Evolutionary conservation across 192 early-diverging fungal genomes (phyloP).

Genomic region (Podila clonocystis): DNA sequence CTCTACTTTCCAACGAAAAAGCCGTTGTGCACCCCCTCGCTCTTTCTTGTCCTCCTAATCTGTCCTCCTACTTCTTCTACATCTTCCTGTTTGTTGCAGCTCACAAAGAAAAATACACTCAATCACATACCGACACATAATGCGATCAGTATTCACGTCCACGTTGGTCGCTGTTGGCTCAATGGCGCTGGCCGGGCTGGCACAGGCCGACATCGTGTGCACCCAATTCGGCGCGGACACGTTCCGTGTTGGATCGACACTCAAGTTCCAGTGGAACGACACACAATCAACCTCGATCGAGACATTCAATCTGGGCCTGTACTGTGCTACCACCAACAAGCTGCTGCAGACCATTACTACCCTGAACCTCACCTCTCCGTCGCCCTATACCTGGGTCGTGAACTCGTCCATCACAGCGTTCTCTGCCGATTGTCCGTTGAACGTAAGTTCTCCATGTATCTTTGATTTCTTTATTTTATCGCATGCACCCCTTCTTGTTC

Average conservation of each 20-base stretch:
- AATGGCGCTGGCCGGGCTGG: background rate
- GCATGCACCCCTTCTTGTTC: background rate
- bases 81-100: background rate
- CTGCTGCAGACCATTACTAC: conserved; percentile 23
- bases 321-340: conserved; percentile 17
- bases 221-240: conserved; percentile 20
- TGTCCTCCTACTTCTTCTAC: no score
- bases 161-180: background rate
- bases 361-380: conserved; percentile 10
- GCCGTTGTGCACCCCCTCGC: background rate
- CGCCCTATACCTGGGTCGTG: conserved; percentile 24
- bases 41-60: background rate
- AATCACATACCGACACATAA: background rate
- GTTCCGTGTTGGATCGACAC: conserved; percentile 11
- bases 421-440: background rate
- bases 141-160: background rate
- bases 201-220: conserved; percentile 19
- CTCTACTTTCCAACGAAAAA: background rate
- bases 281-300: conserved; percentile 8
- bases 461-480: no score
- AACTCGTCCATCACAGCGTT: conserved; percentile 13
- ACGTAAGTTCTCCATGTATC: no score
- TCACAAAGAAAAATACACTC: background rate
- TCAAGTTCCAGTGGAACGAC: conserved; percentile 36
- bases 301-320: conserved; percentile 24